Evolutionary conservation across 345 rosid genomes (phyloP).

Genomic region (Linum lewisii): DNA sequence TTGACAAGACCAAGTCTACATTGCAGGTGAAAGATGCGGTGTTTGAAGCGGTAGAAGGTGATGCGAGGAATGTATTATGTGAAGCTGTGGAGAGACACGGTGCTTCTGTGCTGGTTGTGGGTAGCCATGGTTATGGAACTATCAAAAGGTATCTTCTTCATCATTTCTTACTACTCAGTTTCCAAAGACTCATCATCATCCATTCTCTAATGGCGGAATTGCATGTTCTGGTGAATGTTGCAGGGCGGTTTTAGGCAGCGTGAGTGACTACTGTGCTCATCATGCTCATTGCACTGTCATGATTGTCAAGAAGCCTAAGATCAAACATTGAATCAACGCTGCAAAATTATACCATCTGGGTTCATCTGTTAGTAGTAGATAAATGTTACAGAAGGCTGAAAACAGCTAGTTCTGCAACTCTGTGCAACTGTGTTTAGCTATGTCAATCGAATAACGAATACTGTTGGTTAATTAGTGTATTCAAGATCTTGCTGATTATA

Average conservation of each 20-base stretch:
- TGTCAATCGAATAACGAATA: no score
- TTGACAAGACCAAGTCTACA: conserved; percentile 52
- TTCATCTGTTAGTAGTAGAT: no score
- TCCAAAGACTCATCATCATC: background rate
- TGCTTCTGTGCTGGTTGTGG: conserved; percentile 80
- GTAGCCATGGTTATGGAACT: conserved; percentile 97
- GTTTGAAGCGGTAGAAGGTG: conserved; percentile 69
- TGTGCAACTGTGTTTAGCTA: no score
- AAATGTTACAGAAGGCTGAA: no score
- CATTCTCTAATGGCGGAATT: no score
- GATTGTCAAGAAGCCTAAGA: conserved; percentile 94
- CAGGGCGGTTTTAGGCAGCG: conserved; percentile 96
- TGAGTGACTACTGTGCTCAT: conserved; percentile 89
- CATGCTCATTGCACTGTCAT: conserved; percentile 95
- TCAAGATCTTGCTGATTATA: no score
- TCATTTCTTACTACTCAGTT: background rate
- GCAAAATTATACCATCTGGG: no score
- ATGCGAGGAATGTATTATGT: conserved; percentile 81
- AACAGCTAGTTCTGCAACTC: no score
- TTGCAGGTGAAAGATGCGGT: conserved; percentile 53
- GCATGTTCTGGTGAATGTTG: no score
- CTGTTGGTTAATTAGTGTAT: no score
- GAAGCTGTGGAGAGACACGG: conserved; percentile 81
- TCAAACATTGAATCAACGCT: conserved; percentile 32
- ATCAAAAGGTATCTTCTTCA: conserved; percentile 52